Evolutionary conservation across 257 asterid genomes (phyloP), one percentile per base, ranked within the genome.

Genomic region (Perilla frutescens): DNA sequence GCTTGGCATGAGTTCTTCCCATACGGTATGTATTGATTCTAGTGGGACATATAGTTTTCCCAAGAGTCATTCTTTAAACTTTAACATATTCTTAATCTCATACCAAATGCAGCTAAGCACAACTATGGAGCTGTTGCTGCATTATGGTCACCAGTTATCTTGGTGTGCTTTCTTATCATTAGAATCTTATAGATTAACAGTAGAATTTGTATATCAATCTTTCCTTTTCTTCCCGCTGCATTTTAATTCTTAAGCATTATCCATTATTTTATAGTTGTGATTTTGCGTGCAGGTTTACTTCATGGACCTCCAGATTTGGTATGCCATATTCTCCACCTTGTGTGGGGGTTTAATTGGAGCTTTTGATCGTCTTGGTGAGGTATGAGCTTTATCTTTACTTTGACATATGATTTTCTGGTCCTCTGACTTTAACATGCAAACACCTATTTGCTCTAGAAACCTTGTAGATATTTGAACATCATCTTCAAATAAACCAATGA

Each of bases 1-100:
- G 84, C 92, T 80, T 95, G 99, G 99, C 99, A 95, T 15, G 98
- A 95, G 81, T 83, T 92, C 75, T 90, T 95, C 78, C 99, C 99
- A 31, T 14, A 89, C 74, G 98, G 99, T 89, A 85, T 45, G 70
- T 73, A 71, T 56, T 15, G 47, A 1, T 70, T 67, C 44, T 49
- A 20, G 13, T 36, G 32, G 50, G 34, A 47, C 56, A 56, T 69
- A 54, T 34, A 57, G 70, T 72, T 59, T 14, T 80, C 20, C 8
- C 50, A 36, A 43, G 43, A 65, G 20, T 78, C 63, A 67, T 76
- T 59, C 69, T 71, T 48, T 78, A 45, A 56, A 53, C 44, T 26
- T 53, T 3, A 56, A 79, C 55, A 61, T 79, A 65, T 80, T 64
- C 53, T 73, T 44, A 41, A 70, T 72, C 73, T 79, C 76, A 48